phyloP scores from a whole-genome alignment of 148 eudicot genomes.

The Persicaria maculosa region DNA sequence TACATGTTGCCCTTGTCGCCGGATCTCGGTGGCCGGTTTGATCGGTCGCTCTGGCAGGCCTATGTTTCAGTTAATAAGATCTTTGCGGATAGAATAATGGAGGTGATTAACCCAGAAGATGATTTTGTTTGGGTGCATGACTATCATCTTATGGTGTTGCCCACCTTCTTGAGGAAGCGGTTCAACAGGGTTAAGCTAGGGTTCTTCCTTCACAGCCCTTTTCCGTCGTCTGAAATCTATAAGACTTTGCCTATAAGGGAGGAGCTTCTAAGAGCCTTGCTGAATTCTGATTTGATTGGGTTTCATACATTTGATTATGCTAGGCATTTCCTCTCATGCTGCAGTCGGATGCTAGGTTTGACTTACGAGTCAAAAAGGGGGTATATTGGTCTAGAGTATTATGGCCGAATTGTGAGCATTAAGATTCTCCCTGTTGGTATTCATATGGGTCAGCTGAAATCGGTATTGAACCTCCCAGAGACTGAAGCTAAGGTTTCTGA shows the following conservation, averaged over 20 bases:
- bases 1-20: constrained; percentile 39
- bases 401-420: constrained; percentile 33
- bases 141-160: constrained; percentile 38
- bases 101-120: constrained; percentile 35
- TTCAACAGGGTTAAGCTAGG: constrained; percentile 32
- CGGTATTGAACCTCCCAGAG: constrained; percentile 29
- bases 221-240: constrained; percentile 39
- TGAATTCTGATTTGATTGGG: constrained; percentile 37
- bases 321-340: constrained; percentile 37
- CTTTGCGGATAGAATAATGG: constrained; percentile 35
- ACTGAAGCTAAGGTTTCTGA: constrained; percentile 25
- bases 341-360: constrained; percentile 41
- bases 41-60: constrained; percentile 35
- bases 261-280: constrained; percentile 34
- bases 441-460: constrained; percentile 38
- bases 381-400: constrained; percentile 33
- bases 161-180: constrained; percentile 32
- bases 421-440: constrained; percentile 43
- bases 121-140: constrained; percentile 38
- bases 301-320: constrained; percentile 45
- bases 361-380: constrained; percentile 36
- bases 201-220: constrained; percentile 36
- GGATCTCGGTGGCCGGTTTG: constrained; percentile 33
- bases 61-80: constrained; percentile 36
- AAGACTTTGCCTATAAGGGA: constrained; percentile 36